Base-by-base conservation (phyloP, 345 rosid genomes). In the Eutrema japonicum region DNA sequence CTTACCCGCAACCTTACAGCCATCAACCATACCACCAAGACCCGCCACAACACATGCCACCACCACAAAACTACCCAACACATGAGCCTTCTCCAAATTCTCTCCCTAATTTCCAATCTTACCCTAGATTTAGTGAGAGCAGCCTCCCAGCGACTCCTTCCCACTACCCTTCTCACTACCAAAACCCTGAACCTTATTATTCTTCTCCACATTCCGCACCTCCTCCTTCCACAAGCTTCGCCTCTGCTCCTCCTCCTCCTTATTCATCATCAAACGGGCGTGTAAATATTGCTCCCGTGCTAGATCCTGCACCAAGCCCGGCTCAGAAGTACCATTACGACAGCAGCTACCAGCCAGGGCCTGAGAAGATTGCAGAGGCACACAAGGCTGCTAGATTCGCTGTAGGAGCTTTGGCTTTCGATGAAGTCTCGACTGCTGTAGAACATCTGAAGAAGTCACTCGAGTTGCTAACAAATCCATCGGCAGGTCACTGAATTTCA, bases 371-470 rank as follows among this genome's bases (percentile, higher is more conserved):
- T 5, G 85, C 88, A 0, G 98, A 90, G 78, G 99, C 99, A 55
- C 99, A 85, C 75, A 95, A 95, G 78, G 96, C 99, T 73, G 99
- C 99, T 2, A 85, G 96, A 81, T 92, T 95, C 73, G 99, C 99
- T 0, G 99, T 95, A 64, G 96, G 96, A 61, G 96, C 99, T 51
- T 78, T 95, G 78, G 99, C 97, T 51, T 95, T 95, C 40, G 99
- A 95, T 77, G 99, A 95, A 35, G 86, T 95, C 62, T 82, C 92
- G 6, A 74, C 89, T 66, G 99, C 97, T 8, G 95, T 94, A 22
- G 99, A 92, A 60, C 77, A 70, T 85, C 80, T 94, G 37, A 84
- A 16, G 80, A 89, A 94, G 67, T 85, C 99, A 18, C 97, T 94
- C 13, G 99, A 94, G 73, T 75, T 89, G 85, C 89, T 78, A 29